Conservation (phyloP, 139 green algal species). For the Spirogloea muscicola region DNA sequence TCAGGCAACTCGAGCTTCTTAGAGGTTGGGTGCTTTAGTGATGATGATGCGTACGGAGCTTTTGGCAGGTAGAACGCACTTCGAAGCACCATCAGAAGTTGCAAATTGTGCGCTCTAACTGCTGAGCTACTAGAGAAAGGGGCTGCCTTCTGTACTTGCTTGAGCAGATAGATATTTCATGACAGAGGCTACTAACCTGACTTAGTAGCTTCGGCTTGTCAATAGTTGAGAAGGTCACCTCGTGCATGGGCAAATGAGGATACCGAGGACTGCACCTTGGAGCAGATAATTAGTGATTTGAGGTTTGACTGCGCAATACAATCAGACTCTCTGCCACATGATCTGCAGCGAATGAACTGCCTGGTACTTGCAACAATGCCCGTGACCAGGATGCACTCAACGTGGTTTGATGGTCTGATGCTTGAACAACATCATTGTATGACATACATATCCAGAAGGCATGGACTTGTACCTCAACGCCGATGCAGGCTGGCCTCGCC, state of each 20-base stretch:
- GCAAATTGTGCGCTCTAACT: neutral
- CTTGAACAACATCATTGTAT: neutral
- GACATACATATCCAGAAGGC: neutral
- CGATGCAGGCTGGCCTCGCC: neutral
- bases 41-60: too few species aligned
- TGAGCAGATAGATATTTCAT: neutral
- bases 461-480: neutral
- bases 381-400: neutral
- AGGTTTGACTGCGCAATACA: neutral
- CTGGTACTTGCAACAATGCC: neutral
- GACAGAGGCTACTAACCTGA: slow-evolving; percentile 25
- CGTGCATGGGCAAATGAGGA: slow-evolving; percentile 45
- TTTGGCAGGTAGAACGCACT: too few species aligned
- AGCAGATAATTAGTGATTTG: slow-evolving; percentile 12
- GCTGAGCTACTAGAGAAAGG: too few species aligned
- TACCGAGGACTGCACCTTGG: neutral
- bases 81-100: neutral
- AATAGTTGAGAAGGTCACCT: slow-evolving; percentile 46
- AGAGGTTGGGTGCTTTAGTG: too few species aligned
- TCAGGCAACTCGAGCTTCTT: too few species aligned
- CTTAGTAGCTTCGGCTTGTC: slow-evolving; percentile 53
- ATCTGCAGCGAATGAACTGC: neutral
- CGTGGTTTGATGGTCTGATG: neutral
- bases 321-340: slow-evolving; percentile 1
- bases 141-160: neutral